Conservation (phyloP, 2,329 filamentous ascomycete genomes). For the Mycogone perniciosa region DNA sequence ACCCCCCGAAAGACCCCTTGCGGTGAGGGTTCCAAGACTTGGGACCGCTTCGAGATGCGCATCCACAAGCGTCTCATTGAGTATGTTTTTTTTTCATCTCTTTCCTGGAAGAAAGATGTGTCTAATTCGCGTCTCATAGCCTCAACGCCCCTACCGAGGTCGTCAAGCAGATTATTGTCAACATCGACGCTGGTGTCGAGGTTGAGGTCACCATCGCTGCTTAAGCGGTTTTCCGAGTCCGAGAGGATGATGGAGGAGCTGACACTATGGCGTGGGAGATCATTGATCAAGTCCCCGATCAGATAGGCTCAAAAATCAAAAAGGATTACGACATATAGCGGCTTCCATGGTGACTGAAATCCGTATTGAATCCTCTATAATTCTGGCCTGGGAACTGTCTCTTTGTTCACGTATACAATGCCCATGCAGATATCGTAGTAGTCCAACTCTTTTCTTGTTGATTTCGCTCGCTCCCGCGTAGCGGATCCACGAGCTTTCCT, state of each 20-base stretch:
- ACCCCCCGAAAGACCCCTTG: slow-evolving; percentile 98
- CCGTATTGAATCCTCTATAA: no score
- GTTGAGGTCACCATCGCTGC: slow-evolving; percentile 89
- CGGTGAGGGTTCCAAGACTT: slow-evolving; percentile 99
- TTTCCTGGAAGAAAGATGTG: neutral
- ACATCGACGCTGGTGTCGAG: slow-evolving; percentile 90
- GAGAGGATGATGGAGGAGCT: slow-evolving; percentile 5
- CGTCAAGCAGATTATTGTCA: slow-evolving; percentile 94
- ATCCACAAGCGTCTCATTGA: slow-evolving; percentile 99
- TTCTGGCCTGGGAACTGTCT: no score
- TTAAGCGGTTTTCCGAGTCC: slow-evolving; percentile 37
- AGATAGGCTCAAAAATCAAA: slow-evolving; percentile 16
- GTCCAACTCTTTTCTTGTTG: neutral
- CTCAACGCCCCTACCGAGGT: slow-evolving; percentile 96
- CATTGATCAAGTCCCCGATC: slow-evolving; percentile 9
- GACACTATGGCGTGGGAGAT: slow-evolving; percentile 4
- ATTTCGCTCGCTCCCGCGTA: neutral
- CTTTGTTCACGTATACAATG: no score
- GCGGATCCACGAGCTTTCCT: neutral
- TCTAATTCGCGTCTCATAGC: slow-evolving; percentile 34
- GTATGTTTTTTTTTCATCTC: slow-evolving; percentile 42
- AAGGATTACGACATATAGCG: slow-evolving; percentile 6
- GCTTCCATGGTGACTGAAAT: neutral
- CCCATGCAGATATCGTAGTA: neutral
- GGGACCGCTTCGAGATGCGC: slow-evolving; percentile 98